These are phyloP conservation scores for Trypanosoma mega DNA, from an alignment of 208 protist genomes.

Conservation along the genomic window DNA sequence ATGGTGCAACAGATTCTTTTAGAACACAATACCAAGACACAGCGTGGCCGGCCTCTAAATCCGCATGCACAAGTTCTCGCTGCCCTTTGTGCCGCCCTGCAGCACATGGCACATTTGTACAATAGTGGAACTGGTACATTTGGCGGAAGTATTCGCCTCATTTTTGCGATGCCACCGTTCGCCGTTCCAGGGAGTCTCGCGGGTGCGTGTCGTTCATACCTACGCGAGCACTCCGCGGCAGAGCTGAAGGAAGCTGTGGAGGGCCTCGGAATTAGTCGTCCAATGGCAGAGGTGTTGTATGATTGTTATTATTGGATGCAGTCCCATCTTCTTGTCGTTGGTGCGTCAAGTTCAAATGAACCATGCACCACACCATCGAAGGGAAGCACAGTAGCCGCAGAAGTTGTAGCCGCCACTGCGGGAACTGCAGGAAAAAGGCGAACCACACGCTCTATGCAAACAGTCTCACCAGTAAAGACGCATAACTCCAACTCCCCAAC, in stretches of 20 bases:
- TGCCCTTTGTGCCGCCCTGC: slow-evolving; percentile 25
- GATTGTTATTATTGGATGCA: slow-evolving; percentile 34
- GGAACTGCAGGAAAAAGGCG: neutral
- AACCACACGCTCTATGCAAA: neutral
- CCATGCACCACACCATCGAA: neutral
- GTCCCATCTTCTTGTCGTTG: slow-evolving; percentile 22
- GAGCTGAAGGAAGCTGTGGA: slow-evolving; percentile 26
- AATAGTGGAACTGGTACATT: slow-evolving; percentile 29
- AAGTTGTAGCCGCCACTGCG: too few relatives aligned
- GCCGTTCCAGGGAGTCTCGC: slow-evolving; percentile 9
- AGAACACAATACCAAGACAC: neutral
- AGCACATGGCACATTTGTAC: slow-evolving; percentile 29
- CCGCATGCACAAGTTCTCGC: slow-evolving; percentile 8
- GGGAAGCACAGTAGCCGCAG: too few relatives aligned
- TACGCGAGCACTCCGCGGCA: slow-evolving; percentile 21
- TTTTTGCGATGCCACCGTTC: slow-evolving; percentile 27
- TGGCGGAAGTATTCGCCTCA: slow-evolving; percentile 27
- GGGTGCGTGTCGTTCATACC: slow-evolving; percentile 10
- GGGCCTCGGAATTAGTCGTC: slow-evolving; percentile 7
- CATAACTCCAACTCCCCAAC: neutral
- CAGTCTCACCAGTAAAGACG: neutral
- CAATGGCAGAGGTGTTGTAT: slow-evolving; percentile 19
- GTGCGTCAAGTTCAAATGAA: neutral
- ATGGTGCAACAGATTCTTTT: slow-evolving; percentile 11
- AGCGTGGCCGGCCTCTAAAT: neutral